Conservation (phyloP, 495 filamentous ascomycete genomes). For the Barbatosphaeria neglecta region DNA sequence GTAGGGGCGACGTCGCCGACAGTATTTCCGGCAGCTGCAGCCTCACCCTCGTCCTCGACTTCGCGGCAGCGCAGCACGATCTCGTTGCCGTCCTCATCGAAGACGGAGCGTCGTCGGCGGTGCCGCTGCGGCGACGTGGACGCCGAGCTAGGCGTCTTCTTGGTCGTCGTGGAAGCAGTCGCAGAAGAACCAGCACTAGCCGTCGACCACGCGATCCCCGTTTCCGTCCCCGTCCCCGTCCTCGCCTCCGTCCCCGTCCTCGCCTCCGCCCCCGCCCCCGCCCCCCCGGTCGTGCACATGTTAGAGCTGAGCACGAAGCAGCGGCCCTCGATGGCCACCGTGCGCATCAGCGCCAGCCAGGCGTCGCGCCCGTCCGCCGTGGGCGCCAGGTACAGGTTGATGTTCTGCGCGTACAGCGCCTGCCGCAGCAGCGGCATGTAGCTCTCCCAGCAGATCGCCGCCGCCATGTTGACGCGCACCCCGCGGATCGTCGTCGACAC, state of each 20-base stretch:
- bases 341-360: conserved; percentile 74
- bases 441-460: conserved; percentile 96
- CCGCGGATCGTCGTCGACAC: conserved; percentile 71
- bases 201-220: too few relatives aligned
- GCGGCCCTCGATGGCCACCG: conserved; percentile 67
- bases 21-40: not conserved
- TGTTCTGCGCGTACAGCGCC: conserved; percentile 75
- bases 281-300: conserved; percentile 43
- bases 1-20: too few relatives aligned
- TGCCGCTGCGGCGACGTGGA: not conserved
- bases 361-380: conserved; percentile 80
- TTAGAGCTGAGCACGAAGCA: conserved; percentile 83
- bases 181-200: not conserved
- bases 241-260: not conserved
- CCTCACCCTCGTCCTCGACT: conserved; percentile 1
- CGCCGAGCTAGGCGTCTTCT: not conserved
- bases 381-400: conserved; percentile 85
- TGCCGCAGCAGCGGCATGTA: conserved; percentile 79
- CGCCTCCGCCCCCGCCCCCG: not conserved
- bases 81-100: conserved; percentile 36
- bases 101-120: conserved; percentile 18
- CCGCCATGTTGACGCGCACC: conserved; percentile 63
- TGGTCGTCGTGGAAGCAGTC: not conserved
- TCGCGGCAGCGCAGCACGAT: conserved; percentile 21
- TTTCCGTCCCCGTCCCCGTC: too few relatives aligned